A percentile compares a stretch with the other conserved stretches of the same genome.
Evolutionary conservation across 495 filamentous ascomycete genomes (phyloP).

Genomic region (Annulohypoxylon stygium): DNA sequence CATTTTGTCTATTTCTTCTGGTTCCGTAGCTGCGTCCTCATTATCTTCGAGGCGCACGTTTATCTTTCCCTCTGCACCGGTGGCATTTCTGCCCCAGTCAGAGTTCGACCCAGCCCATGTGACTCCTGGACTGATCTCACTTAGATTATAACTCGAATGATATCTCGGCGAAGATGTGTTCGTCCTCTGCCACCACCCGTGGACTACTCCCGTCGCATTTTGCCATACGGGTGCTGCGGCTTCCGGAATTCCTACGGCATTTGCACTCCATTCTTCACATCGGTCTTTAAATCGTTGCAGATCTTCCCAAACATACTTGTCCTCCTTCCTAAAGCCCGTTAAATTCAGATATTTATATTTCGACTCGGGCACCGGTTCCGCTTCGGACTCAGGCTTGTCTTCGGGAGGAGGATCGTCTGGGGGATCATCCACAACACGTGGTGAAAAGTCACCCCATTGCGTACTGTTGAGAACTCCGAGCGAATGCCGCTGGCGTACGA

Average conservation of each 20-base stretch:
- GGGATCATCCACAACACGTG: slow-evolving; percentile 52
- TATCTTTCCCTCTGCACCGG: slow-evolving; percentile 69
- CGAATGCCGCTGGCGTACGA: slow-evolving; percentile 66
- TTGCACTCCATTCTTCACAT: slow-evolving; percentile 59
- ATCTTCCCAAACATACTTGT: slow-evolving; percentile 81
- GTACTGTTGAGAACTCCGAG: slow-evolving; percentile 77
- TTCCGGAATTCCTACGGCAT: slow-evolving; percentile 55
- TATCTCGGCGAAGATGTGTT: slow-evolving; percentile 54
- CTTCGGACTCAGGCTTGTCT: background rate
- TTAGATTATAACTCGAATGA: slow-evolving; percentile 62
- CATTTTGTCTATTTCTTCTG: slow-evolving; percentile 42
- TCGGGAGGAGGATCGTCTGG: slow-evolving; percentile 47
- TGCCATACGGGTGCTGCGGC: slow-evolving; percentile 71
- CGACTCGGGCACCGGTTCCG: slow-evolving; percentile 49
- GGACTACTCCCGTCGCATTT: slow-evolving; percentile 83
- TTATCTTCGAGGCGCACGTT: slow-evolving; percentile 65
- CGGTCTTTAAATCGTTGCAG: slow-evolving; percentile 62
- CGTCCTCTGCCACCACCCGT: slow-evolving; percentile 79
- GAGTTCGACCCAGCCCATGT: slow-evolving; percentile 56
- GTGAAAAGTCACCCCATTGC: slow-evolving; percentile 79
- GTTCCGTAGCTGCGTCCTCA: slow-evolving; percentile 50
- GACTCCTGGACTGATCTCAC: slow-evolving; percentile 58
- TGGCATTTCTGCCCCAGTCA: slow-evolving; percentile 76
- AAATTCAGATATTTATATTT: slow-evolving; percentile 75
- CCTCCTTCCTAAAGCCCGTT: slow-evolving; percentile 77